Conservation (phyloP, 805 yeast genomes). For the Pichia nanzhaoensis region DNA sequence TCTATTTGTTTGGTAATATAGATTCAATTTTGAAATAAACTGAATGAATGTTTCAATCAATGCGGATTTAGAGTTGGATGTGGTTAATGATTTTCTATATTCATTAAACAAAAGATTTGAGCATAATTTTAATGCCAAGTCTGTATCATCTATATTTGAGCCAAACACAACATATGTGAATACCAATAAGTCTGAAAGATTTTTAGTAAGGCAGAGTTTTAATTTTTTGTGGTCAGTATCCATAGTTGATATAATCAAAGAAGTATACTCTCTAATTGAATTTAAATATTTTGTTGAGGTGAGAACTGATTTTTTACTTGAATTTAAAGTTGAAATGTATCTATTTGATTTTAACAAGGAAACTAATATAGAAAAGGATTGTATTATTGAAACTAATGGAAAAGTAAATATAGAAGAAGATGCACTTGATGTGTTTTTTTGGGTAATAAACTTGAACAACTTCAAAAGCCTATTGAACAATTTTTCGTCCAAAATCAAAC, state of each 20-base stretch:
- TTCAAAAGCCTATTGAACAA: constrained; percentile 26
- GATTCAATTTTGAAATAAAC: constrained; percentile 26
- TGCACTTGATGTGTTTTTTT: constrained; percentile 14
- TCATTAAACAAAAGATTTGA: constrained; percentile 17
- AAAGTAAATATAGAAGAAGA: constrained; percentile 22
- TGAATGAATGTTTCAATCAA: constrained; percentile 27
- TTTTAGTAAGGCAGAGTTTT: constrained; percentile 26
- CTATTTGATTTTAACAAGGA: constrained; percentile 30
- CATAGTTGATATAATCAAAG: constrained; percentile 19
- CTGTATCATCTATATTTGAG: constrained; percentile 20
- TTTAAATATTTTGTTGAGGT: constrained; percentile 20
- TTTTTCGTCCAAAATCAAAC: constrained; percentile 27
- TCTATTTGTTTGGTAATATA: constrained; percentile 27
- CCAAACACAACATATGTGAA: constrained; percentile 29
- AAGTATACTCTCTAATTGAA: constrained; percentile 17
- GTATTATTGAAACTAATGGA: constrained; percentile 26
- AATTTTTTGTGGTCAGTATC: constrained; percentile 26
- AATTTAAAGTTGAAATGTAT: constrained; percentile 19
- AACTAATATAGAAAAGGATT: constrained; percentile 24
- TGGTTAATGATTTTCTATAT: constrained; percentile 15
- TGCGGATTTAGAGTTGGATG: constrained; percentile 19
- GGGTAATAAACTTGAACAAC: constrained; percentile 22
- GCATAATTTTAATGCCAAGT: constrained; percentile 22
- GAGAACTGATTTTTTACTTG: constrained; percentile 20
- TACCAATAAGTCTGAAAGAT: constrained; percentile 28